Evolutionary conservation across 2,329 filamentous ascomycete genomes (phyloP).

Genomic region (Beauveria pseudobassiana): DNA sequence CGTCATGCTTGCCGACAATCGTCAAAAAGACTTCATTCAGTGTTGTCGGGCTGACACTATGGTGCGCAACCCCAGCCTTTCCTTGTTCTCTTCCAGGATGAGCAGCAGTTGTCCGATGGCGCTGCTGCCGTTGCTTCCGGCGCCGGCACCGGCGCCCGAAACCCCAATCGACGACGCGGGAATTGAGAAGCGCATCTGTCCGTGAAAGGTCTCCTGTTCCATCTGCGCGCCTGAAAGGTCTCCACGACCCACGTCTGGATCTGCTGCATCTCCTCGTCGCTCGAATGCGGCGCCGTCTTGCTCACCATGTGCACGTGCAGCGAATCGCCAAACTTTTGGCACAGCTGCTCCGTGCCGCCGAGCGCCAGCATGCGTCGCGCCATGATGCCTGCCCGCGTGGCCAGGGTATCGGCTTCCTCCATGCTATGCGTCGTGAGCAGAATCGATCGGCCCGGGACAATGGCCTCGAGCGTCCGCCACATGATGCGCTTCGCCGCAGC

Average conservation of each 20-base stretch:
- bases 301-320: conserved; percentile 73
- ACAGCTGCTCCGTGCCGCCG: conserved; percentile 60
- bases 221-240: conserved; percentile 53
- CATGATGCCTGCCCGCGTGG: conserved; percentile 60
- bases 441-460: conserved; percentile 59
- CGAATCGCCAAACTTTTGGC: conserved; percentile 62
- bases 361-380: conserved; percentile 73
- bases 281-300: conserved; percentile 61
- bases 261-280: conserved; percentile 52
- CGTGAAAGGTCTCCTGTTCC: conserved; percentile 48
- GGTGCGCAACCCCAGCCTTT: conserved; percentile 68
- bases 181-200: conserved; percentile 22
- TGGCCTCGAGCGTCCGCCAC: conserved; percentile 62
- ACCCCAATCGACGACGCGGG: conserved; percentile 19
- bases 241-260: conserved; percentile 56
- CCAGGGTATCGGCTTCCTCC: conserved; percentile 73
- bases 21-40: conserved; percentile 79
- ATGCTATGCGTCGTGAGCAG: conserved; percentile 72
- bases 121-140: conserved; percentile 22
- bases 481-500: conserved; percentile 66
- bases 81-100: conserved; percentile 59
- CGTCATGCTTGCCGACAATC: conserved; percentile 69
- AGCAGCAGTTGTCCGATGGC: conserved; percentile 62
- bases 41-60: conserved; percentile 75
- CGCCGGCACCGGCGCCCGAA: conserved; percentile 14